Evolutionary conservation across 495 filamentous ascomycete species (phyloP), one percentile per base, ranked within the genome.

Genomic region (Aspergillus sclerotioniger): DNA sequence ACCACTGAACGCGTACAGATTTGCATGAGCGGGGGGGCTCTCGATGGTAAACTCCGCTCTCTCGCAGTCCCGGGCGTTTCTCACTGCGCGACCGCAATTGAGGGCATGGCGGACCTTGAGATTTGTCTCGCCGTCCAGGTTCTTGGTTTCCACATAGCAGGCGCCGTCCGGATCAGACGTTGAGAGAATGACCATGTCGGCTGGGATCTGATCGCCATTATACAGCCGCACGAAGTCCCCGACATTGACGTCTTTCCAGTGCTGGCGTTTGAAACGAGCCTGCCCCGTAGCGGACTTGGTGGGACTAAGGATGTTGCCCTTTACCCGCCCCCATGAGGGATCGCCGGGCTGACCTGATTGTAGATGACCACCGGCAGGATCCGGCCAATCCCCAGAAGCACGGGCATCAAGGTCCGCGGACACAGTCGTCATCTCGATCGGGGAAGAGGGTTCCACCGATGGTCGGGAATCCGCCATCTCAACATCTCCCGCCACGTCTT

Each of bases 111-210:
- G 87, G 52, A 97, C 90, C 70, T 98, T 98, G 51, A 98, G 75
- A 63, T 98, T 98, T 1, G 93, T 98, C 70, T 98, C 93, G n/a
- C 93, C 93, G 64, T 98, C 93, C 71, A 98, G 72, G 64, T 95
- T 96, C 78, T 95, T 98, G 6, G 93, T 98, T 72, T 98, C 93
- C 15, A 97, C 87, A 62, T 96, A 96, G 69, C 93, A 98, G 33
- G 91, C 87, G 33, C 93, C 93, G 64, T 98, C 93, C 7, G 84
- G 80, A 64, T 96, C 93, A 2, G 93, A 96, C 8, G 93, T 96
- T 10, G 93, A 90, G 13, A 98, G 77, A 54, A 98, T 90, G 52
- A 96, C 87, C 46, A 96, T 80, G 72, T 98, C 93, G 46, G 93
- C 92, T 1, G 93, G 93, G 29, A 98, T 87, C 61, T 93, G 89